These are phyloP conservation scores for Phytophthora tentaculata DNA, from an alignment of 352 stramenopile species.

Conservation along the genomic window DNA sequence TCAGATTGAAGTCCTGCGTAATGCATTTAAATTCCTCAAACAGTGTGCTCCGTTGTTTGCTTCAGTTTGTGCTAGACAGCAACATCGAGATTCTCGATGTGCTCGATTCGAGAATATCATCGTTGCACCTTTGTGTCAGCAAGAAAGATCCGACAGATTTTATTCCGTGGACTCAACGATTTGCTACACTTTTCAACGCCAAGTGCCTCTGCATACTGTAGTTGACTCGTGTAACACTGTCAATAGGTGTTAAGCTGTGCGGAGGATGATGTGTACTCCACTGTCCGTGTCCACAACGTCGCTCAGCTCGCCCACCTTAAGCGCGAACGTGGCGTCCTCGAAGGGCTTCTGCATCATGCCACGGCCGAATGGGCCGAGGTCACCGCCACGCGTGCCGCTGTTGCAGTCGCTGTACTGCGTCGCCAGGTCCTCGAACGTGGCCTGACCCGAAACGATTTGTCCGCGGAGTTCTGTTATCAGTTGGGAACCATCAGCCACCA, in stretches of 20 bases:
- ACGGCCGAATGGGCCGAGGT: slow-evolving; percentile 89
- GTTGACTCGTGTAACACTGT: too few relatives aligned
- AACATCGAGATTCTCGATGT: too few relatives aligned
- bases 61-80: neutral
- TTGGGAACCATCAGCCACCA: neutral
- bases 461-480: slow-evolving; percentile 57
- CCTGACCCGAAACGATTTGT: slow-evolving; percentile 85
- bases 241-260: slow-evolving; percentile 78
- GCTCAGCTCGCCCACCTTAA: slow-evolving; percentile 94
- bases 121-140: too few relatives aligned
- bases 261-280: slow-evolving; percentile 97
- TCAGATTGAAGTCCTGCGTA: slow-evolving; percentile 46
- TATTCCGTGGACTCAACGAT: too few relatives aligned
- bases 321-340: slow-evolving; percentile 90
- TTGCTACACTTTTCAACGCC: too few relatives aligned
- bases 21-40: slow-evolving; percentile 29
- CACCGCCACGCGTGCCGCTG: slow-evolving; percentile 84
- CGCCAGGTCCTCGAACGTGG: slow-evolving; percentile 79
- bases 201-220: too few relatives aligned
- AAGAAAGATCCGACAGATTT: too few relatives aligned
- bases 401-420: slow-evolving; percentile 87
- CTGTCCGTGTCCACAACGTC: slow-evolving; percentile 96
- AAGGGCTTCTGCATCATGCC: slow-evolving; percentile 95
- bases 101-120: too few relatives aligned
- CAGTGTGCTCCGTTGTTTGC: slow-evolving; percentile 3